These are phyloP conservation scores for Candida boidinii DNA, from an alignment of 805 yeast species.

Conservation along the genomic window DNA sequence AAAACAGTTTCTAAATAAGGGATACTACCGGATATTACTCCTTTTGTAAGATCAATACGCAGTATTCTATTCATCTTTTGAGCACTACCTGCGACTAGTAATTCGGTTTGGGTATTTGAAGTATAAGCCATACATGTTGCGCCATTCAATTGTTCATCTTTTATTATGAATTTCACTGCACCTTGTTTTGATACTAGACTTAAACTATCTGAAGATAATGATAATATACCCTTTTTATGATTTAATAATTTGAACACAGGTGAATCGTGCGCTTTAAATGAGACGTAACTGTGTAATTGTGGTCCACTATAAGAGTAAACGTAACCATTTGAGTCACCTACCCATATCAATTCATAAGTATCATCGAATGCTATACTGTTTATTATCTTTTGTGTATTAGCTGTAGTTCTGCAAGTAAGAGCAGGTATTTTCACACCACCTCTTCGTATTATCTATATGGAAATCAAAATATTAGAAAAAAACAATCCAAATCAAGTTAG, in stretches of 20 bases:
- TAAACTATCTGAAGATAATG: conserved; percentile 44
- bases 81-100: conserved; percentile 34
- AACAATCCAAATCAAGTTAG: too few species aligned
- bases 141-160: conserved; percentile 20
- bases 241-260: conserved; percentile 45
- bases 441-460: too few species aligned
- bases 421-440: too few species aligned
- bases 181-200: conserved; percentile 54
- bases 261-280: conserved; percentile 42
- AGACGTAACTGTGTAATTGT: conserved; percentile 45
- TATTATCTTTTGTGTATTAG: conserved; percentile 15
- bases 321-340: conserved; percentile 61
- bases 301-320: conserved; percentile 35
- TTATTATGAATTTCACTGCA: conserved; percentile 26
- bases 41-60: conserved; percentile 33
- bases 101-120: conserved; percentile 31
- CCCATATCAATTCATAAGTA: conserved; percentile 74
- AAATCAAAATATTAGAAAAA: too few species aligned
- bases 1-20: conserved; percentile 37
- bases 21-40: conserved; percentile 25
- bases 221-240: conserved; percentile 48
- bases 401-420: conserved; percentile 8
- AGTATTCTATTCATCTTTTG: conserved; percentile 24
- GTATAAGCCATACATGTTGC: conserved; percentile 34
- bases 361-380: conserved; percentile 51